Base-by-base conservation (phyloP, 129 eudicot species). In the Tagetes erecta region DNA sequence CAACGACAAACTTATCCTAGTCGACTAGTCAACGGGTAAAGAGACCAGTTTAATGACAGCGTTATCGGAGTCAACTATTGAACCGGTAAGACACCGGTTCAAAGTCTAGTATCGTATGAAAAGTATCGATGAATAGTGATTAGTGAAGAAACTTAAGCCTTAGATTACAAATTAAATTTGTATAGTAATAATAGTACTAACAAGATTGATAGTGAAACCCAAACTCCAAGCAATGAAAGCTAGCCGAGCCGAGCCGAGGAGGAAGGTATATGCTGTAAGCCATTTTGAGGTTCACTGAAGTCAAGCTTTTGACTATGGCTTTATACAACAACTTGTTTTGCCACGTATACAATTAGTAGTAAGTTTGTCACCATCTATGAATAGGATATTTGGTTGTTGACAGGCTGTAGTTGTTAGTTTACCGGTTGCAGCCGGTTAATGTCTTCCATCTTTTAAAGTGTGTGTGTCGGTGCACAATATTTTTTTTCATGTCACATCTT, bases 391-490 rank as follows among this genome's bases (percentile, higher is more conserved):
- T 40, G 46, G 79, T 70, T 74, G 64, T 64, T 75, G 71, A 75
- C 79, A 75, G 79, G 71, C 64, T 75, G 72, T 75, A 38, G 72
- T 50, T 75, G 53, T 8, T 64, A 6, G 53, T 75, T 64, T 27
- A 64, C 79, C 79, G 50, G 64, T 50, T 6, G 42, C 31, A 50
- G 53, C 79, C 79, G 64, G 79, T 75, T 64, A 27, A 64, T 50
- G 12, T 64, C 11, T 1, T 27, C 79, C 40, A 53, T 64, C 79
- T 49, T 8, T 27, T 75, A 3, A 75, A 74, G 52, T 50, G 33
- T 33, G n/a, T n/a, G 34, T 75, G 79, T 64, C 79, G 79, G 79
- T 75, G 72, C 64, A 10, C 39, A 38, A 7, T 33, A 36, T 75
- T 75, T 41, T 59, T 33, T 20, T 37, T 4, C 4, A 60, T 60